phyloP scores from a whole-genome alignment of 345 rosid species.

The Euphorbia lathyris region DNA sequence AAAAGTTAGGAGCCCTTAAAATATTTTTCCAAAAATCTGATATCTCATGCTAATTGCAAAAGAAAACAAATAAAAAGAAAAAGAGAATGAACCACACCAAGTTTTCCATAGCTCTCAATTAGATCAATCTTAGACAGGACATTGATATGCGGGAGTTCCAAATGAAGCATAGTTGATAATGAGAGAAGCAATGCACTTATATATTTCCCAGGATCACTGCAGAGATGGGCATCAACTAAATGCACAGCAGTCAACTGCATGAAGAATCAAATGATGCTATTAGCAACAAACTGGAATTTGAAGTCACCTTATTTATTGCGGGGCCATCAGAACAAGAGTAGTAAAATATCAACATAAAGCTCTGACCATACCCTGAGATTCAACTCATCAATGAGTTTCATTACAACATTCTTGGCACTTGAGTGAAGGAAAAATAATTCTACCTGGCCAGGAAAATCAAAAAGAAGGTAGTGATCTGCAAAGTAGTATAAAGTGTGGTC shows the following conservation, averaged over 20 bases:
- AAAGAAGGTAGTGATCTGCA: constrained; percentile 93
- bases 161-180: constrained; percentile 83
- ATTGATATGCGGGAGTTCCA: constrained; percentile 90
- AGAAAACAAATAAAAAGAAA: background rate
- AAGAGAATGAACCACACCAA: constrained; percentile 40
- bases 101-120: constrained; percentile 84
- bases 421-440: constrained; percentile 83
- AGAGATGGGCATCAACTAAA: constrained; percentile 81
- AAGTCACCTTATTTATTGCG: background rate
- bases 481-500: constrained; percentile 16
- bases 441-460: constrained; percentile 98
- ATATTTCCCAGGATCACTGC: constrained; percentile 84
- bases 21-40: background rate
- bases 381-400: constrained; percentile 69
- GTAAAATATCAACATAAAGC: background rate
- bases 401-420: constrained; percentile 67
- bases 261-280: constrained; percentile 19
- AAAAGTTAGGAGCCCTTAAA: background rate
- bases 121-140: constrained; percentile 92
- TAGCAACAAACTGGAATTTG: constrained; percentile 11
- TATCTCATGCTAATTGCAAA: too few species aligned
- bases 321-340: background rate
- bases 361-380: constrained; percentile 65
- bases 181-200: constrained; percentile 80
- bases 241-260: constrained; percentile 85